Percentiles rank a stretch among this genome's conserved stretches.
These are phyloP conservation scores for Boletus vinaceobasis DNA, from an alignment of 768 basidiomycete species.

Conservation along the genomic window DNA sequence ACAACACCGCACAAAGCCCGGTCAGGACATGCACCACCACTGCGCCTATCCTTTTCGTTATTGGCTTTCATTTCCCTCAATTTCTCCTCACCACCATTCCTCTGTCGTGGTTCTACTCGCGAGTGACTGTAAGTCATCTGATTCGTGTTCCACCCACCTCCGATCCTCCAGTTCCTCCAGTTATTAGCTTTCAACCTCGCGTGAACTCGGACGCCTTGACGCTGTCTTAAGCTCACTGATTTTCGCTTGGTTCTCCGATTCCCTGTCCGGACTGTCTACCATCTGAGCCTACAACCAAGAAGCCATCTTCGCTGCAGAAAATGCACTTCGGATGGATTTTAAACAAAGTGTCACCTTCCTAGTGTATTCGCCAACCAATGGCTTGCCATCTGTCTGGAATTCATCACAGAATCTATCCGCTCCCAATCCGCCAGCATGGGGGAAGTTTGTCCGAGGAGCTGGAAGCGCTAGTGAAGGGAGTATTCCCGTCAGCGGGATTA, in stretches of 20 bases:
- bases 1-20: conserved; percentile 59
- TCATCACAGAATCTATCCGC: no score
- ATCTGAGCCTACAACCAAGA: conserved; percentile 81
- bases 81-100: conserved; percentile 77
- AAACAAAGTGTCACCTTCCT: conserved; percentile 76
- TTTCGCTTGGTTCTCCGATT: conserved; percentile 86
- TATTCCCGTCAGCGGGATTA: no score
- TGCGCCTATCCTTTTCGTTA: conserved; percentile 63
- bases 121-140: conserved; percentile 58
- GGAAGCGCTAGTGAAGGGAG: no score
- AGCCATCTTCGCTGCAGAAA: conserved; percentile 59
- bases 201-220: conserved; percentile 85
- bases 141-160: background rate
- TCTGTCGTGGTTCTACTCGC: conserved; percentile 72
- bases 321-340: conserved; percentile 73
- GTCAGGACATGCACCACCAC: conserved; percentile 61
- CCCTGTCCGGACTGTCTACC: conserved; percentile 69
- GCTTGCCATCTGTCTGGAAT: conserved; percentile 81
- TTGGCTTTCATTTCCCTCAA: conserved; percentile 76
- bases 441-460: no score
- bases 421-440: no score
- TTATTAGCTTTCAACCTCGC: conserved; percentile 83
- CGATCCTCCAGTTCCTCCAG: conserved; percentile 34
- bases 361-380: conserved; percentile 77
- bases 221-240: conserved; percentile 89